Percentiles rank a stretch among this genome's conserved stretches.
phyloP scores from a whole-genome alignment of 163 green algal genomes.

The Scenedesmus sp. region DNA sequence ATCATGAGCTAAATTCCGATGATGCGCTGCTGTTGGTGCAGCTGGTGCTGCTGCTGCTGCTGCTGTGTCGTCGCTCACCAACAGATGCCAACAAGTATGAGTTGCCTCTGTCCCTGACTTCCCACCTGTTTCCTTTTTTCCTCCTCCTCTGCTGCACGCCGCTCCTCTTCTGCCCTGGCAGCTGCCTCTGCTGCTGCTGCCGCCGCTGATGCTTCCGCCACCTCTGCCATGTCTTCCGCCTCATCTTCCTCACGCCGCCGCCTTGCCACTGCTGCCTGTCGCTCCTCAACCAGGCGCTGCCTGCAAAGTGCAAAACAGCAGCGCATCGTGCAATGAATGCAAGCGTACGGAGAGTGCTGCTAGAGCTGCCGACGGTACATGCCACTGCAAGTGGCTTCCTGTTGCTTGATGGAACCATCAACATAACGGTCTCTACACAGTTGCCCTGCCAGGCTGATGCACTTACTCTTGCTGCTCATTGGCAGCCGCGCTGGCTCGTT shows the following conservation, averaged over 20 bases:
- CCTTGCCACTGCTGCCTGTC: conserved; percentile 3
- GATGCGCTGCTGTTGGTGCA: too few relatives aligned
- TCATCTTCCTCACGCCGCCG: conserved; percentile 31
- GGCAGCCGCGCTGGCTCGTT: not conserved
- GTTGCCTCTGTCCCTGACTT: not conserved
- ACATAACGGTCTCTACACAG: not conserved
- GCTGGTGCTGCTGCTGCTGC: not conserved
- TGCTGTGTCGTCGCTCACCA: too few relatives aligned
- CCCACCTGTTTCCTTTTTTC: not conserved
- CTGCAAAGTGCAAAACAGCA: not conserved
- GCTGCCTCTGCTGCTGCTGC: conserved; percentile 30
- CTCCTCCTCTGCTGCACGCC: not conserved
- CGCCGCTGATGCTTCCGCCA: conserved; percentile 12
- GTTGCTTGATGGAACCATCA: not conserved
- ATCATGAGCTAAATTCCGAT: too few relatives aligned
- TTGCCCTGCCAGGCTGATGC: not conserved
- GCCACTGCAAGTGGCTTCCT: not conserved
- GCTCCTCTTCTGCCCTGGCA: conserved; percentile 12
- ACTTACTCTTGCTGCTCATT: conserved; percentile 5
- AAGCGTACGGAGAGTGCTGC: not conserved
- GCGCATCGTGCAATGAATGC: not conserved
- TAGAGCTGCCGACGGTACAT: too few relatives aligned
- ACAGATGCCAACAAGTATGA: not conserved
- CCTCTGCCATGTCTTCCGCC: conserved; percentile 6
- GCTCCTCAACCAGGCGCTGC: conserved; percentile 15